Evolutionary conservation across 2,329 filamentous ascomycete species (phyloP).

Genomic region (Apiospora phragmitis): DNA sequence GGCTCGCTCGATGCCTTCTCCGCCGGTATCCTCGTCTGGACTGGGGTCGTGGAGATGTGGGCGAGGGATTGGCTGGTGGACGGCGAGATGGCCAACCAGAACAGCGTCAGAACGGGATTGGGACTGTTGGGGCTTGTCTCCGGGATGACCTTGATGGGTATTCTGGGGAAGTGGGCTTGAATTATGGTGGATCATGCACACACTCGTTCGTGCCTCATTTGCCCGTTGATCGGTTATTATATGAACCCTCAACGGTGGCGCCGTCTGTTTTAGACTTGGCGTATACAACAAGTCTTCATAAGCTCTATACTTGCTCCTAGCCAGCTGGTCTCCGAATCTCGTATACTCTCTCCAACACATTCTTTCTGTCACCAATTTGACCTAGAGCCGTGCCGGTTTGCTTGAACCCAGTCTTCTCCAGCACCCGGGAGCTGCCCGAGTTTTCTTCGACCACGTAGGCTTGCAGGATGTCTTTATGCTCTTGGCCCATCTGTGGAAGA

Average conservation of each 20-base stretch:
- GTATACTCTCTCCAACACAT: not conserved
- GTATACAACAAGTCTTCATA: not conserved
- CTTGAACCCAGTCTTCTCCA: not conserved
- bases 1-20: slow-evolving; percentile 57
- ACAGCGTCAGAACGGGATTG: not conserved
- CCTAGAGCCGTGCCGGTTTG: not conserved
- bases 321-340: not conserved
- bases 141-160: slow-evolving; percentile 2
- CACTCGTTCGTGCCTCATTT: not conserved
- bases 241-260: not conserved
- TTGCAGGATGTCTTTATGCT: not conserved
- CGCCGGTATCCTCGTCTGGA: slow-evolving; percentile 58
- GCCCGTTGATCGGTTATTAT: not conserved
- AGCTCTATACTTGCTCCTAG: not conserved
- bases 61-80: slow-evolving; percentile 54
- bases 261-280: not conserved
- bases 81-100: slow-evolving; percentile 17
- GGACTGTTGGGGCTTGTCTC: not conserved
- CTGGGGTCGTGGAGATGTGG: slow-evolving; percentile 60
- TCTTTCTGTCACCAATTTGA: not conserved
- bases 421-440: not conserved
- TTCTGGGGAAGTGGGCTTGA: slow-evolving; percentile 9
- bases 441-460: not conserved
- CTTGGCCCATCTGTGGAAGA: not conserved
- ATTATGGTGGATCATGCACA: not conserved